These are phyloP conservation scores for Globisporangium lucens DNA, from an alignment of 352 stramenopile genomes.

Conservation along the genomic window DNA sequence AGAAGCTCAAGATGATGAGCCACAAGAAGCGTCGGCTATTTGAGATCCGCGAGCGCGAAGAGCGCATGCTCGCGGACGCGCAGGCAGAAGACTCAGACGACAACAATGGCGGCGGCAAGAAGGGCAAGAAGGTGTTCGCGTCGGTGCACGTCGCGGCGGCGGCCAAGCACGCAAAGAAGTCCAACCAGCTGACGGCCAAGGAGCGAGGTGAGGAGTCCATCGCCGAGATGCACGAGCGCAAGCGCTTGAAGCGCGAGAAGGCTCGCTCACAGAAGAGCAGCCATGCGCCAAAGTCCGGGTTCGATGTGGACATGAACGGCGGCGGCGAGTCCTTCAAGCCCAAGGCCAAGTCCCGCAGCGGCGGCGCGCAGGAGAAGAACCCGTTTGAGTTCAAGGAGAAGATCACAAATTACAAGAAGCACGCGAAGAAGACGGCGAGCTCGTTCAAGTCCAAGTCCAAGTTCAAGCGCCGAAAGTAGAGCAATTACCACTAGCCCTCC, in stretches of 20 bases:
- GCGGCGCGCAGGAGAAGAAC: conserved; percentile 46
- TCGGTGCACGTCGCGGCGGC: conserved; percentile 72
- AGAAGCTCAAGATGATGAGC: conserved; percentile 85
- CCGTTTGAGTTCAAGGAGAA: conserved; percentile 89
- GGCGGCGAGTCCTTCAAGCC: conserved; percentile 21
- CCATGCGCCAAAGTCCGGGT: conserved; percentile 45
- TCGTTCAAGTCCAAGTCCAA: conserved; percentile 91
- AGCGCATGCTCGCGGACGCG: conserved; percentile 73
- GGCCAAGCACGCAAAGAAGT: conserved; percentile 83
- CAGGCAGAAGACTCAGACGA: conserved; percentile 37
- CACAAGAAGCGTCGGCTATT: conserved; percentile 85
- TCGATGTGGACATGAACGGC: conserved; percentile 74
- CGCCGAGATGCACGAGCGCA: conserved; percentile 69
- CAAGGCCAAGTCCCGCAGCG: conserved; percentile 41
- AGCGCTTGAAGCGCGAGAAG: conserved; percentile 79
- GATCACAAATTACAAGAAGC: conserved; percentile 89
- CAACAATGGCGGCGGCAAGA: conserved; percentile 27
- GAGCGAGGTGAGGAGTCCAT: conserved; percentile 79
- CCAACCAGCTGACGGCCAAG: conserved; percentile 43
- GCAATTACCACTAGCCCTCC: not conserved
- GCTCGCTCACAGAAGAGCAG: conserved; percentile 50
- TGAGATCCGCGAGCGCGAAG: conserved; percentile 82
- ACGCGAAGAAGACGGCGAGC: conserved; percentile 81
- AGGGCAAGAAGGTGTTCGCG: conserved; percentile 69
- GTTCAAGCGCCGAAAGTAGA: conserved; percentile 83